Percentiles rank a stretch among this genome's conserved stretches.
phyloP scores from a whole-genome alignment of 208 protist species.

The Crithidia fasciculata region DNA sequence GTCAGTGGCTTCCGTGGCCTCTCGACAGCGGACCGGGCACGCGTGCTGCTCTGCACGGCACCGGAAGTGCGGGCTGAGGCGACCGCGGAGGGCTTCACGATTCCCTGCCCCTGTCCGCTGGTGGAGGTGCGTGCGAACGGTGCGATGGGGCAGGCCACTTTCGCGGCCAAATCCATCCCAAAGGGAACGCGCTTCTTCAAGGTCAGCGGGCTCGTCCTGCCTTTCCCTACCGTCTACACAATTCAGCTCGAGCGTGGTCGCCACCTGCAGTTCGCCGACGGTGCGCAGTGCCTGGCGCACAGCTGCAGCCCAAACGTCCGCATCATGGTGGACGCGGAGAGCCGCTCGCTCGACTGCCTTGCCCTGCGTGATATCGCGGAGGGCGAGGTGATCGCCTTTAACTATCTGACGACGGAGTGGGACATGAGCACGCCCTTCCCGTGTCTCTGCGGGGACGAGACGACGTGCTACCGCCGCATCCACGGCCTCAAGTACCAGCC shows the following conservation, averaged over 20 bases:
- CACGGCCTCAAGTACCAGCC: constrained; percentile 73
- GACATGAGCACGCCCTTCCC: constrained; percentile 87
- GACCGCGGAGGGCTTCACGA: constrained; percentile 53
- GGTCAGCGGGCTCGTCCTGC: constrained; percentile 74
- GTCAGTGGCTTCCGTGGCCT: constrained; percentile 66
- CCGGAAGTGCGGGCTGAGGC: constrained; percentile 64
- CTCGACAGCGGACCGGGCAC: constrained; percentile 47
- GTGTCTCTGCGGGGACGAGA: constrained; percentile 62
- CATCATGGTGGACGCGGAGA: constrained; percentile 70
- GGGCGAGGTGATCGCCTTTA: constrained; percentile 86
- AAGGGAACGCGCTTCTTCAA: constrained; percentile 75
- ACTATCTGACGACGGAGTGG: constrained; percentile 91
- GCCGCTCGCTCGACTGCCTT: constrained; percentile 63
- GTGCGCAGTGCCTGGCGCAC: constrained; percentile 89
- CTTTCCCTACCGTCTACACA: constrained; percentile 85
- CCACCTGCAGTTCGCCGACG: constrained; percentile 84
- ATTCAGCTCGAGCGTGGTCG: constrained; percentile 67
- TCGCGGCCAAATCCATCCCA: constrained; percentile 60
- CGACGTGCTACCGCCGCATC: constrained; percentile 71
- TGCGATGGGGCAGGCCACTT: constrained; percentile 84
- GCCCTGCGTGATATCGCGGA: constrained; percentile 74
- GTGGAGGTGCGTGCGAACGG: constrained; percentile 72
- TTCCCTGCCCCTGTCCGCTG: constrained; percentile 54
- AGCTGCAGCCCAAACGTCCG: constrained; percentile 85
- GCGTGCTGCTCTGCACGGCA: constrained; percentile 56